Conservation (phyloP, 805 yeast genomes). For the Maudiozyma saulgeensis region DNA sequence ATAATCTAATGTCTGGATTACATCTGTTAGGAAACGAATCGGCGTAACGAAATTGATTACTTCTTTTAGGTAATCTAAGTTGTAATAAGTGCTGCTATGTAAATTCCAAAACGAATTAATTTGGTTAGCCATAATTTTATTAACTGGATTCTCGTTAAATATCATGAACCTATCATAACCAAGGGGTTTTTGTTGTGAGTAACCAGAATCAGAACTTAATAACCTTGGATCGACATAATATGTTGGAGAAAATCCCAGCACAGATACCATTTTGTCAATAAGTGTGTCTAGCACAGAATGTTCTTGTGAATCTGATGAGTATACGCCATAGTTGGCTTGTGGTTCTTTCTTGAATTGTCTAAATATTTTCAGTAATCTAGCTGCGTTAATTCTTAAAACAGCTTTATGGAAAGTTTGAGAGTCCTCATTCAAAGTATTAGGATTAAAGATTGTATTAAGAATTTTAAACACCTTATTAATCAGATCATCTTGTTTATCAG, state of each 20-base stretch:
- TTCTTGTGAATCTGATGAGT: constrained; percentile 25
- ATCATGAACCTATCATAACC: constrained; percentile 19
- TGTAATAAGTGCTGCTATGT: constrained; percentile 30
- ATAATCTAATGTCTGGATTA: constrained; percentile 19
- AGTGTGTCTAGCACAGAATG: constrained; percentile 20
- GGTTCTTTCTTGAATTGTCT: constrained; percentile 17
- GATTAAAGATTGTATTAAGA: constrained; percentile 34
- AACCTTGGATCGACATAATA: constrained; percentile 24
- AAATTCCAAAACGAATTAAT: constrained; percentile 30
- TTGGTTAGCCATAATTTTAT: constrained; percentile 28
- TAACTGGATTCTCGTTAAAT: constrained; percentile 23
- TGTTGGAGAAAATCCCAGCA: constrained; percentile 17
- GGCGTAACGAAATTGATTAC: constrained; percentile 24
- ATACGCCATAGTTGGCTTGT: constrained; percentile 24
- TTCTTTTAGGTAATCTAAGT: constrained; percentile 24
- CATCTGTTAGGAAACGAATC: constrained; percentile 19
- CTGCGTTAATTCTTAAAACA: constrained; percentile 28
- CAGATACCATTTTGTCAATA: constrained; percentile 16
- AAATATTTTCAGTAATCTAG: constrained; percentile 17
- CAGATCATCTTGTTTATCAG: constrained; percentile 18
- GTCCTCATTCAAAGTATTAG: constrained; percentile 37
- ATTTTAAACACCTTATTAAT: constrained; percentile 31
- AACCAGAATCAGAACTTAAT: constrained; percentile 15
- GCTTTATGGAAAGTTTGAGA: constrained; percentile 36
- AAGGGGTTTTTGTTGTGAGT: constrained; percentile 22